phyloP scores from a whole-genome alignment of 495 filamentous ascomycete species.

The Sporormia fimetaria region DNA sequence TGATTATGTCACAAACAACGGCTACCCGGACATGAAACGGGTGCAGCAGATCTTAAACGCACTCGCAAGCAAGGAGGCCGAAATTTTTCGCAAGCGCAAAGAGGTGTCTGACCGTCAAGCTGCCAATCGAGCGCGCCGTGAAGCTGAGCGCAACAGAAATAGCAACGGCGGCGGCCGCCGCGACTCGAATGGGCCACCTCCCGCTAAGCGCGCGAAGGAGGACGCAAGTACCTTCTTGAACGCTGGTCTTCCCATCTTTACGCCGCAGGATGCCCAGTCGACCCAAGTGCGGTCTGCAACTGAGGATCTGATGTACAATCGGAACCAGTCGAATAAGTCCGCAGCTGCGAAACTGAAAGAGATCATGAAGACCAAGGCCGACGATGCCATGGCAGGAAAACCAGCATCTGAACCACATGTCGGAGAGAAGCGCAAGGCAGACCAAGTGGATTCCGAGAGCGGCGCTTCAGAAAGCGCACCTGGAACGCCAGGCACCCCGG shows the following conservation, averaged over 20 bases:
- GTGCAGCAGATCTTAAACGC: slow-evolving; percentile 83
- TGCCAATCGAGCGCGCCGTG: slow-evolving; percentile 65
- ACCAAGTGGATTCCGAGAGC: too few species aligned
- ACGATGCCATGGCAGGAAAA: slow-evolving; percentile 2
- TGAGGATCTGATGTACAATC: slow-evolving; percentile 82
- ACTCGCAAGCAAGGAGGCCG: slow-evolving; percentile 87
- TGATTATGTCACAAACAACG: slow-evolving; percentile 91
- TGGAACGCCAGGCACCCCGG: slow-evolving; percentile 35
- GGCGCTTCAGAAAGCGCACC: too few species aligned
- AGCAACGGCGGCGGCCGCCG: neutral
- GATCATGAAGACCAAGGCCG: slow-evolving; percentile 50
- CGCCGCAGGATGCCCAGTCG: slow-evolving; percentile 46
- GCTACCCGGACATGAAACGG: slow-evolving; percentile 72
- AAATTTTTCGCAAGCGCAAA: slow-evolving; percentile 77
- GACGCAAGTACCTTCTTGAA: slow-evolving; percentile 18
- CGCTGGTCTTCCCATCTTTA: slow-evolving; percentile 45
- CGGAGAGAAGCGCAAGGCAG: too few species aligned
- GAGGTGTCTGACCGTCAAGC: slow-evolving; percentile 72
- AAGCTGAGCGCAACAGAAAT: slow-evolving; percentile 52
- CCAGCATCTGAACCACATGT: too few species aligned
- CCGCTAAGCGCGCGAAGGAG: slow-evolving; percentile 19
- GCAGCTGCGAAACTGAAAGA: slow-evolving; percentile 83
- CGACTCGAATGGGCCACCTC: slow-evolving; percentile 1
- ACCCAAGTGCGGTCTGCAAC: slow-evolving; percentile 54
- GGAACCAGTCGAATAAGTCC: slow-evolving; percentile 85